Conservation (phyloP, 768 basidiomycete species). For the Collybiopsis confluens region DNA sequence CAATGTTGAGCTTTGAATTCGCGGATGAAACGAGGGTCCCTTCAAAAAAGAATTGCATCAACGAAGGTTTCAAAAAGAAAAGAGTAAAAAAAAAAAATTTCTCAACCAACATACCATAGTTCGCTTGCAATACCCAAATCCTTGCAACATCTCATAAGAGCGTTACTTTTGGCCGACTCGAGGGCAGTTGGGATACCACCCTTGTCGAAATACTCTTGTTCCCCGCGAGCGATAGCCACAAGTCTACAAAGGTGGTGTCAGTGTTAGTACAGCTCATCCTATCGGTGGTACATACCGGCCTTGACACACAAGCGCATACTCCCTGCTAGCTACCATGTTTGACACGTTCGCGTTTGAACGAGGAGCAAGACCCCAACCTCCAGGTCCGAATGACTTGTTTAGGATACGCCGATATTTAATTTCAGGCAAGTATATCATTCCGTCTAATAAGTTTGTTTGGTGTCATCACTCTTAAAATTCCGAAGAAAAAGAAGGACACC, state of each 20-base stretch:
- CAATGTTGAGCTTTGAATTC: slow-evolving; percentile 86
- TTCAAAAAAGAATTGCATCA: slow-evolving; percentile 30
- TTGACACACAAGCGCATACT: slow-evolving; percentile 91
- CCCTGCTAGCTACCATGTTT: slow-evolving; percentile 82
- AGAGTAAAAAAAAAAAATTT: neutral
- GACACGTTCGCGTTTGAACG: slow-evolving; percentile 88
- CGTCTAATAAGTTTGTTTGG: slow-evolving; percentile 48
- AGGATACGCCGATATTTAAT: slow-evolving; percentile 93
- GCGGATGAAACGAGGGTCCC: slow-evolving; percentile 95
- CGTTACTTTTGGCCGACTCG: slow-evolving; percentile 95
- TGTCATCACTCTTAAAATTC: neutral
- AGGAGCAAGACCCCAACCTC: slow-evolving; percentile 95
- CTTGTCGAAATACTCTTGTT: slow-evolving; percentile 95
- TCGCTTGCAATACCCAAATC: slow-evolving; percentile 95
- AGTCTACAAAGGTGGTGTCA: slow-evolving; percentile 44
- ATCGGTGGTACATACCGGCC: slow-evolving; percentile 58
- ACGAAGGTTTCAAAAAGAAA: neutral
- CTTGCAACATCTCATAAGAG: slow-evolving; percentile 96
- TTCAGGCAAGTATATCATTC: slow-evolving; percentile 91
- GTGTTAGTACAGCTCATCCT: neutral
- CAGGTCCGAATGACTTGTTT: slow-evolving; percentile 93
- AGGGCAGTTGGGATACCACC: slow-evolving; percentile 88
- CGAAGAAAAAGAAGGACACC: neutral
- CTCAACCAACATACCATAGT: slow-evolving; percentile 78
- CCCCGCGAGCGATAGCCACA: slow-evolving; percentile 87